Base-by-base conservation (phyloP, 2,329 filamentous ascomycete genomes). In the Hymenotorrendiella dingleyae region DNA sequence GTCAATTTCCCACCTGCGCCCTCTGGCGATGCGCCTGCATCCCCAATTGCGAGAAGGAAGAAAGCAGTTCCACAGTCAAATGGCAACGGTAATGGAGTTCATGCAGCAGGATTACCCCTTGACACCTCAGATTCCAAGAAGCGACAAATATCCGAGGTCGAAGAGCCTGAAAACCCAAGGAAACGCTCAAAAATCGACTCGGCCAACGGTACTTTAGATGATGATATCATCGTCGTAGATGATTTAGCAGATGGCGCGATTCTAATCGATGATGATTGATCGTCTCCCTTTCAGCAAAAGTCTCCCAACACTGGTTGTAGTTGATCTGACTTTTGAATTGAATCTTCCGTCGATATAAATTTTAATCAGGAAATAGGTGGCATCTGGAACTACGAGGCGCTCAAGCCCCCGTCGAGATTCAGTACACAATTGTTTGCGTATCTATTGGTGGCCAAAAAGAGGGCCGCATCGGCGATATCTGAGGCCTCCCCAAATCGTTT, bases 391-490 rank as follows among this genome's bases (percentile, higher is more conserved):
- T 61, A 85, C 39, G 67, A 54, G 38, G 84, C 85, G 62, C 84
- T 89, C 53, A 94, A 63, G 1, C 89, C 89, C 12, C 89, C 89
- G 63, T 94, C 89, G 21, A 95, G 71, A 62, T 90, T 93, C 39
- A 95, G 70, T 38, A 90, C 73, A 62, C 86, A 93, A 53, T 94
- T 94, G 62, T 91, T 91, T 43, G 87, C 85, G 64, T 91, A 95
- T 49, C 76, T 68, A 62, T 93, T 94, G 35, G 73, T 73, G 22
- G 78, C 83, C 12, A 94, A 72, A 62, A 94, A 94, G 21, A 83
- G 59, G 35, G 84, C 86, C 42, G 88, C 87, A 57, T 90, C 80
- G n/a, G 88, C 87, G 23, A 94, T 77, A 62, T 94, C 88, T 20
- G 76, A 70, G 6, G 75, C 69, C 24, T 68, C 66, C 12, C 86